Evolutionary conservation across 2,329 filamentous ascomycete genomes (phyloP).

Genomic region (Phialemoniopsis sp.): DNA sequence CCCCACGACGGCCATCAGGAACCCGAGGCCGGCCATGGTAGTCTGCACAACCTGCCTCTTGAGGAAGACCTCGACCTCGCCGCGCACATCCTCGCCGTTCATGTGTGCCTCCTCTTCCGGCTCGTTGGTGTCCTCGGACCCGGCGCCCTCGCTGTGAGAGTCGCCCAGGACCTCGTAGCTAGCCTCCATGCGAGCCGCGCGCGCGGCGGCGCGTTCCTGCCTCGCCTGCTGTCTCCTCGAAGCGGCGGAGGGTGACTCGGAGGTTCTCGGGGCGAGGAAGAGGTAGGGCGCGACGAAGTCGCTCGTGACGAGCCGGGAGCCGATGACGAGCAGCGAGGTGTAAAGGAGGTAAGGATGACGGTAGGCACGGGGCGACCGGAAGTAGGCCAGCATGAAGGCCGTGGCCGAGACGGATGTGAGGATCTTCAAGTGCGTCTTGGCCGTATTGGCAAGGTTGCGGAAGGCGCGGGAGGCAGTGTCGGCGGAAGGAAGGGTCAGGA

Average conservation of each 20-base stretch:
- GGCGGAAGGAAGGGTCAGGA: slow-evolving; percentile 77
- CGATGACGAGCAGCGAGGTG: slow-evolving; percentile 65
- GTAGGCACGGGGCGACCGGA: slow-evolving; percentile 67
- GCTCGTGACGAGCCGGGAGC: slow-evolving; percentile 52
- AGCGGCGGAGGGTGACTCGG: slow-evolving; percentile 6
- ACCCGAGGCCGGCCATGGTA: slow-evolving; percentile 49
- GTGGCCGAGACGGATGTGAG: slow-evolving; percentile 66
- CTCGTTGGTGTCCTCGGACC: slow-evolving; percentile 20
- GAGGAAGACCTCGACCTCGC: slow-evolving; percentile 50
- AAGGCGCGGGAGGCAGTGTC: slow-evolving; percentile 67
- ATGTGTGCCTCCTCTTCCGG: slow-evolving; percentile 38
- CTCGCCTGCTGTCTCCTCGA: slow-evolving; percentile 7
- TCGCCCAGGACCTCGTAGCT: slow-evolving; percentile 67
- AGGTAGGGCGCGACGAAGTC: slow-evolving; percentile 43
- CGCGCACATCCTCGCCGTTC: slow-evolving; percentile 60
- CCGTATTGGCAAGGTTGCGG: slow-evolving; percentile 58
- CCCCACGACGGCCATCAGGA: slow-evolving; percentile 58
- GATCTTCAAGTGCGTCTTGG: slow-evolving; percentile 60
- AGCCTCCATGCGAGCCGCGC: slow-evolving; percentile 53
- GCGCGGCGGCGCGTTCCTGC: slow-evolving; percentile 15
- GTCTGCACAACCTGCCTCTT: slow-evolving; percentile 51
- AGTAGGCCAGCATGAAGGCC: slow-evolving; percentile 73
- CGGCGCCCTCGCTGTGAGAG: slow-evolving; percentile 37
- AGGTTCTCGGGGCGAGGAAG: slow-evolving; percentile 17
- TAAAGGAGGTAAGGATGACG: slow-evolving; percentile 90